Percentiles rank a stretch among this genome's conserved stretches.
Conservation (phyloP, 208 protist genomes). For the Trypanosoma melophagium region DNA sequence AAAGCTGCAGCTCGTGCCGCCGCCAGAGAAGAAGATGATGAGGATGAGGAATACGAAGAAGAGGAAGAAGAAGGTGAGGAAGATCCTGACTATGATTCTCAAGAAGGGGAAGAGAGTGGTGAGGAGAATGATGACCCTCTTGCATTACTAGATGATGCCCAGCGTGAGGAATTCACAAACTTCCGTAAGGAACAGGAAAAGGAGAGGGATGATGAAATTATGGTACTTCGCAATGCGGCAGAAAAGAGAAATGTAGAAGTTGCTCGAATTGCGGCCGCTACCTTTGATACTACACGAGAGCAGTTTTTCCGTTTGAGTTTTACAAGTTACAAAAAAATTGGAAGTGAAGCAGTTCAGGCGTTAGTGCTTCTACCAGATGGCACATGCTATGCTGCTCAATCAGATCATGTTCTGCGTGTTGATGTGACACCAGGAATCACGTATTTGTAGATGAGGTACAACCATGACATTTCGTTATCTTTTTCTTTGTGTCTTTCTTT, state of each 20-base stretch:
- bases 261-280: constrained; percentile 34
- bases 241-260: constrained; percentile 31
- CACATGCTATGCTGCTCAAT: constrained; percentile 48
- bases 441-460: constrained; percentile 26
- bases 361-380: constrained; percentile 34
- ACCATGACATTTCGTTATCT: background rate
- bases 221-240: constrained; percentile 33
- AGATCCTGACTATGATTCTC: constrained; percentile 26
- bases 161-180: constrained; percentile 41
- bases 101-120: constrained; percentile 29
- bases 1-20: constrained; percentile 28
- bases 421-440: constrained; percentile 52
- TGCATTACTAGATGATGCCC: constrained; percentile 42
- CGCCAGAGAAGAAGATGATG: constrained; percentile 21
- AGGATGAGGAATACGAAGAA: constrained; percentile 18
- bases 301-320: constrained; percentile 52
- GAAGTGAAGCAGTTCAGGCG: constrained; percentile 36
- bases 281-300: constrained; percentile 51
- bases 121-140: constrained; percentile 44
- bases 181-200: constrained; percentile 46
- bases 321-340: constrained; percentile 49
- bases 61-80: constrained; percentile 34
- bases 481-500: background rate
- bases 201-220: constrained; percentile 45
- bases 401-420: constrained; percentile 33